Evolutionary conservation across 2,329 filamentous ascomycete species (phyloP).

Genomic region (Albophoma yamanashiensis): DNA sequence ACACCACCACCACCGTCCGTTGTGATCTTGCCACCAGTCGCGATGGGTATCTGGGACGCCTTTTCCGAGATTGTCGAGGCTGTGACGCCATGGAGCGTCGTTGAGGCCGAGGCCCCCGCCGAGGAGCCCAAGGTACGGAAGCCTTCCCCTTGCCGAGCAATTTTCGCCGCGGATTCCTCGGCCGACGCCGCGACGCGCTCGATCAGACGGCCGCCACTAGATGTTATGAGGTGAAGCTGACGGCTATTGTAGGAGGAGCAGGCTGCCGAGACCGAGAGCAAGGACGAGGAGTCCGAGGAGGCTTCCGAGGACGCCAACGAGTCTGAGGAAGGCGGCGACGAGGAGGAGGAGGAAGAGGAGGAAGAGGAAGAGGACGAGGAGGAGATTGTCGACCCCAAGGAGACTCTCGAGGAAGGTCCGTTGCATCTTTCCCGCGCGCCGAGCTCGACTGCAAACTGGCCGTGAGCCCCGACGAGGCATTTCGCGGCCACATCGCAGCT

Average conservation of each 20-base stretch:
- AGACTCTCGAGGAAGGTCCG: conserved; percentile 85
- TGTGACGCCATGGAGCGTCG: conserved; percentile 53
- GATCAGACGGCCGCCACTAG: background rate
- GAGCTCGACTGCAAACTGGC: background rate
- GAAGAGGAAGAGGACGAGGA: conserved; percentile 72
- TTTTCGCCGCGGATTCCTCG: background rate
- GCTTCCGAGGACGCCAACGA: conserved; percentile 14
- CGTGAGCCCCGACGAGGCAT: conserved; percentile 2
- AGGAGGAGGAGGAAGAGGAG: conserved; percentile 56
- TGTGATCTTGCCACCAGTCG: conserved; percentile 27
- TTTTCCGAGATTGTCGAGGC: conserved; percentile 55
- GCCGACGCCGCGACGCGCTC: background rate
- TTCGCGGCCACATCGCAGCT: conserved; percentile 8
- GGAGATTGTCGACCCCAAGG: conserved; percentile 80
- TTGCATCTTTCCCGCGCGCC: conserved; percentile 5
- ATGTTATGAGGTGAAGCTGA: background rate
- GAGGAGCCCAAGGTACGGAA: conserved; percentile 46
- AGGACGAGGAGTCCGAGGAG: conserved; percentile 25
- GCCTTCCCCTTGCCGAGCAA: background rate
- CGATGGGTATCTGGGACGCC: conserved; percentile 58
- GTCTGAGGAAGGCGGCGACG: conserved; percentile 36
- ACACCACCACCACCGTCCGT: conserved; percentile 28
- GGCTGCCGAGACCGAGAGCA: conserved; percentile 41
- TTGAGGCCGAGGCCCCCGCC: conserved; percentile 57
- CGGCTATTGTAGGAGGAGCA: conserved; percentile 22